Evolutionary conservation across 2,329 filamentous ascomycete species (phyloP).

Genomic region (Pseudocercospora fijiensis): DNA sequence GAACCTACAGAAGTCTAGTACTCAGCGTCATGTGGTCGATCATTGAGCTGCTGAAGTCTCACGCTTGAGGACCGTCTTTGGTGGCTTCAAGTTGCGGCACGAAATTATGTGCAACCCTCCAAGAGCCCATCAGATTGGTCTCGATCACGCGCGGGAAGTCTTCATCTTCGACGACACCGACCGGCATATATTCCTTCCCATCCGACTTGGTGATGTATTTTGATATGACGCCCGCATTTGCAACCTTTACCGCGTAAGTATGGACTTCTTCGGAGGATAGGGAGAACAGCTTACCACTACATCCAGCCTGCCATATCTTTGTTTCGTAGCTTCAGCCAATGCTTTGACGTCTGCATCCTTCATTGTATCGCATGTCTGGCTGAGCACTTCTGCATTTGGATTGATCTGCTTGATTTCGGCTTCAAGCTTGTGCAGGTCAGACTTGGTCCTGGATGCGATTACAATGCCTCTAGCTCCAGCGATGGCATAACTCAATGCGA

Average conservation of each 20-base stretch:
- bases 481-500: constrained; percentile 19
- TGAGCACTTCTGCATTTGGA: not conserved
- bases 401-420: constrained; percentile 14
- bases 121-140: constrained; percentile 17
- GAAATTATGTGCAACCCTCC: constrained; percentile 13
- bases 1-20: not conserved
- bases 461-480: constrained; percentile 23
- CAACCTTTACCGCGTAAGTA: constrained; percentile 3
- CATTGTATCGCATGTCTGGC: constrained; percentile 14
- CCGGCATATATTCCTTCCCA: constrained; percentile 14
- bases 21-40: not conserved
- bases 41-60: not conserved
- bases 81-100: constrained; percentile 11
- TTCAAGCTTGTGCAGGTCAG: constrained; percentile 17
- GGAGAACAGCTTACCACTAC: constrained; percentile 1
- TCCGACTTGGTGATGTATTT: constrained; percentile 20
- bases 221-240: constrained; percentile 23
- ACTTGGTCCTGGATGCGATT: constrained; percentile 19
- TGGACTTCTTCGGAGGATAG: not conserved
- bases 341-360: constrained; percentile 12
- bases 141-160: constrained; percentile 18
- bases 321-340: constrained; percentile 12
- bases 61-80: constrained; percentile 9
- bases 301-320: constrained; percentile 16
- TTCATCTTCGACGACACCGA: constrained; percentile 16